Conservation (phyloP, 2,329 filamentous ascomycete species). For the Magnaporthiopsis rhizophila region DNA sequence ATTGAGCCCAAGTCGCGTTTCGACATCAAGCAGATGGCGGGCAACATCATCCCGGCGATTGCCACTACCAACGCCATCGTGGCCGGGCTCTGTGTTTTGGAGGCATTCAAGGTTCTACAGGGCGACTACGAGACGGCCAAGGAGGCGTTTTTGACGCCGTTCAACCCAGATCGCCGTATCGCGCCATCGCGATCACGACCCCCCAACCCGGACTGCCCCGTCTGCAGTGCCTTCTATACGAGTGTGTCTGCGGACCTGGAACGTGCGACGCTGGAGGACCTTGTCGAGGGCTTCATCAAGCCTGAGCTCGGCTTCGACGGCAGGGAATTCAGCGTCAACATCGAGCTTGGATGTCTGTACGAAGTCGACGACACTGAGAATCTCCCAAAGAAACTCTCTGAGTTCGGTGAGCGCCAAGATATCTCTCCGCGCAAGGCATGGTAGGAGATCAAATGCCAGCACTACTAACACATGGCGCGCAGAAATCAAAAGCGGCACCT, state of each 20-base stretch:
- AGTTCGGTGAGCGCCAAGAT: slow-evolving; percentile 50
- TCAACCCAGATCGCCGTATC: slow-evolving; percentile 49
- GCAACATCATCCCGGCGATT: slow-evolving; percentile 97
- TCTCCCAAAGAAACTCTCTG: slow-evolving; percentile 66
- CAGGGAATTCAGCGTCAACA: slow-evolving; percentile 69
- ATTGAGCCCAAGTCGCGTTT: slow-evolving; percentile 88
- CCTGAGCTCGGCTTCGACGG: slow-evolving; percentile 67
- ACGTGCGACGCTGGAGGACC: slow-evolving; percentile 66
- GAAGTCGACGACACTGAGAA: slow-evolving; percentile 87
- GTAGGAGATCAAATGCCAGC: no score
- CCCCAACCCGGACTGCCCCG: slow-evolving; percentile 75
- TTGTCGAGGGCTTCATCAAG: slow-evolving; percentile 69
- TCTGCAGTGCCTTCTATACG: slow-evolving; percentile 69
- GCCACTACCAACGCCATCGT: slow-evolving; percentile 97
- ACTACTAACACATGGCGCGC: neutral
- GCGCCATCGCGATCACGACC: slow-evolving; percentile 46
- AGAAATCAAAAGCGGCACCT: slow-evolving; percentile 64
- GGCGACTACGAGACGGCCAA: slow-evolving; percentile 63
- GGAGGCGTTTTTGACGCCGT: slow-evolving; percentile 78
- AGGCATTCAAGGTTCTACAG: slow-evolving; percentile 84
- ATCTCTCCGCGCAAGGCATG: neutral
- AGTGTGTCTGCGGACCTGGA: slow-evolving; percentile 60
- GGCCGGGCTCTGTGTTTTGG: slow-evolving; percentile 82
- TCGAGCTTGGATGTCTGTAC: slow-evolving; percentile 70
- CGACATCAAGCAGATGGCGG: slow-evolving; percentile 98